phyloP scores from a whole-genome alignment of 176 grass and related monocot genomes.

The bread wheat (Triticum aestivum) region DNA sequence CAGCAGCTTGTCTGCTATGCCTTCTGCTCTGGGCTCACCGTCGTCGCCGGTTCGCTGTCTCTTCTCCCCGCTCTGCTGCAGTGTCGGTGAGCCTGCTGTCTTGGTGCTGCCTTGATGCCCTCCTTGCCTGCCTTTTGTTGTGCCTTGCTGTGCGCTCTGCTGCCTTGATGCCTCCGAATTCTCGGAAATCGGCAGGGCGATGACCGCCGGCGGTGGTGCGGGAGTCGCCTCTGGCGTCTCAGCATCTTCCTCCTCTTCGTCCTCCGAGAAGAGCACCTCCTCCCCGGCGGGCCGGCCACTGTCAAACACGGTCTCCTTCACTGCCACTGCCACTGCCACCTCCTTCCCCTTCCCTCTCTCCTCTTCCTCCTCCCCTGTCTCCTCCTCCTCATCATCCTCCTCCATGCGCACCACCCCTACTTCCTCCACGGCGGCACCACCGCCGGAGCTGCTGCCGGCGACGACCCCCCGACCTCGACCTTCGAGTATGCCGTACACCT shows the following conservation, averaged over 20 bases:
- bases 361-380: slow-evolving; percentile 20
- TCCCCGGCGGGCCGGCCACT: slow-evolving; percentile 46
- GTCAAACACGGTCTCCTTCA: slow-evolving; percentile 39
- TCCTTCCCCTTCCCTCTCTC: background rate
- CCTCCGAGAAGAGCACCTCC: slow-evolving; percentile 50
- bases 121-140: slow-evolving; percentile 59
- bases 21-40: slow-evolving; percentile 25
- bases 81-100: background rate
- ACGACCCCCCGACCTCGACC: slow-evolving; percentile 28
- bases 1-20: slow-evolving; percentile 44
- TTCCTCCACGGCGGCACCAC: slow-evolving; percentile 38
- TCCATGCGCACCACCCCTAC: slow-evolving; percentile 22
- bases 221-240: background rate
- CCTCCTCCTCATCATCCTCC: slow-evolving; percentile 10
- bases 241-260: slow-evolving; percentile 43
- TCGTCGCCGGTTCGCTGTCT: slow-evolving; percentile 31
- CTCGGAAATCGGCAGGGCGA: slow-evolving; percentile 56
- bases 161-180: slow-evolving; percentile 60
- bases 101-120: slow-evolving; percentile 24
- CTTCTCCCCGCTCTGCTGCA: slow-evolving; percentile 44
- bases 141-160: slow-evolving; percentile 53
- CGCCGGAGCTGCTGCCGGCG: slow-evolving; percentile 5
- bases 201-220: slow-evolving; percentile 7
- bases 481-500: slow-evolving; percentile 91
- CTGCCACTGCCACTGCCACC: background rate